Evolutionary conservation across 495 filamentous ascomycete species (phyloP).

Genomic region (Jackrogersella minutella): DNA sequence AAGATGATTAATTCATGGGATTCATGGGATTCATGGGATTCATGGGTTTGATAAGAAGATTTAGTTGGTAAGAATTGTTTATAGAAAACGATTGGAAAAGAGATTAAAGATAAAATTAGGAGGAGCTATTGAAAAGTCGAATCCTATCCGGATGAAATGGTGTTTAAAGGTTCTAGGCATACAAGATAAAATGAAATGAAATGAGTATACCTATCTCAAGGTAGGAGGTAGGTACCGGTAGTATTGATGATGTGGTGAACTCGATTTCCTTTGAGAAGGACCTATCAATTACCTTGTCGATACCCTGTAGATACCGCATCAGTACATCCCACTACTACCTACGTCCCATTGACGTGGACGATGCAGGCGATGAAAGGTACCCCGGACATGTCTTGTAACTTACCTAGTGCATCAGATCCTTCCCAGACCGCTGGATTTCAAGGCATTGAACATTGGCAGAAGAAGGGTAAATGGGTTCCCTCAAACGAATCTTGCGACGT

Average conservation of each 20-base stretch:
- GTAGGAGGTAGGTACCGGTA: not conserved
- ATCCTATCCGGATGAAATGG: too few relatives aligned
- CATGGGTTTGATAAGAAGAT: too few relatives aligned
- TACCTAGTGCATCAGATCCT: constrained; percentile 22
- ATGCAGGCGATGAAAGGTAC: not conserved
- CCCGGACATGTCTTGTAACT: constrained; percentile 20
- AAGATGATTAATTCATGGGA: not conserved
- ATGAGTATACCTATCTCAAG: too few relatives aligned
- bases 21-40: not conserved
- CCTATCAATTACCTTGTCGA: not conserved
- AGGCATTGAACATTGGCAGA: not conserved
- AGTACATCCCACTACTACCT: constrained; percentile 8
- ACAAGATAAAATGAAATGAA: too few relatives aligned
- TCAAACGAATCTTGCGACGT: constrained; percentile 19
- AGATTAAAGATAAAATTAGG: too few relatives aligned
- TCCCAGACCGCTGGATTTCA: constrained; percentile 29
- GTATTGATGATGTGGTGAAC: constrained; percentile 12
- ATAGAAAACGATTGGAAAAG: not conserved
- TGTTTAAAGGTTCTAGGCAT: too few relatives aligned
- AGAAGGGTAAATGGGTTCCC: constrained; percentile 15
- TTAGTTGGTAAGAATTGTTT: not conserved
- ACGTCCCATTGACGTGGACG: constrained; percentile 16
- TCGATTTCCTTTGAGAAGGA: not conserved
- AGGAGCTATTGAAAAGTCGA: too few relatives aligned
- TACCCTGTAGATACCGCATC: constrained; percentile 8